Base-by-base conservation (phyloP, 2,329 filamentous ascomycete species). In the Fusarium setosum region DNA sequence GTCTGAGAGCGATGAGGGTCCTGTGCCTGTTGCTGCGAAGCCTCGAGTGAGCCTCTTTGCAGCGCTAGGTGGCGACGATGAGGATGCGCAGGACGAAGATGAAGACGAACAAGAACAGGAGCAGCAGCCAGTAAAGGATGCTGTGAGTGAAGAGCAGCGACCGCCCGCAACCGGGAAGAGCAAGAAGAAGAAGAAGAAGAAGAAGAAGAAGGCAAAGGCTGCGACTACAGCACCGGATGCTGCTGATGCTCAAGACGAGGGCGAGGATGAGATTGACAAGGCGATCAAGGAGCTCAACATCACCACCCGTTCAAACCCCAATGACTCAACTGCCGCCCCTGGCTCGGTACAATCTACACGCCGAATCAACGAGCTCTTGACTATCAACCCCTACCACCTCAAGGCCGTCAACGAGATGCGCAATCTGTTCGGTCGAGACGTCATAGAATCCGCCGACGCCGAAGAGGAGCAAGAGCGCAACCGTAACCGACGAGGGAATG, bases 341-440 rank as follows among this genome's bases (percentile, higher is more conserved):
- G 40, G 63, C 26, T 37, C 61, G 38, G 50, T 56, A 44, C 57
- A 64, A 15, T 38, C 61, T 24, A 47, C 56, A 18, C 51, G 73
- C 12, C 70, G 76, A 12, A 74, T 79, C 38, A 80, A 79, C 56
- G 72, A 79, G 26, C 77, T 86, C 5, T 75, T 88, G 3, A 75
- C 79, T 26, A 81, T 87, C 70, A 85, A 85, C 68, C 87, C 90
- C 1, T 86, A 92, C 67, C 88, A 94, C 69, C 85, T 99, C 11
- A 94, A 95, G 74, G 92, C 92, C 8, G 84, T 90, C 32, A 97
- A 97, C 72, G 96, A 99, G 80, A 97, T 99, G 93, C 90, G 85
- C 49, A 81, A 80, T 26, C 76, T 88, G 3, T 89, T 85, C 75
- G 87, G 83, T 7, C 81, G 80, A 66, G 87, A 83, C 55, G 86